Evolutionary conservation across 1,284 basidiomycete species (phyloP), one percentile per base, ranked within the genome.

Genomic region (Rhodofomes roseus): DNA sequence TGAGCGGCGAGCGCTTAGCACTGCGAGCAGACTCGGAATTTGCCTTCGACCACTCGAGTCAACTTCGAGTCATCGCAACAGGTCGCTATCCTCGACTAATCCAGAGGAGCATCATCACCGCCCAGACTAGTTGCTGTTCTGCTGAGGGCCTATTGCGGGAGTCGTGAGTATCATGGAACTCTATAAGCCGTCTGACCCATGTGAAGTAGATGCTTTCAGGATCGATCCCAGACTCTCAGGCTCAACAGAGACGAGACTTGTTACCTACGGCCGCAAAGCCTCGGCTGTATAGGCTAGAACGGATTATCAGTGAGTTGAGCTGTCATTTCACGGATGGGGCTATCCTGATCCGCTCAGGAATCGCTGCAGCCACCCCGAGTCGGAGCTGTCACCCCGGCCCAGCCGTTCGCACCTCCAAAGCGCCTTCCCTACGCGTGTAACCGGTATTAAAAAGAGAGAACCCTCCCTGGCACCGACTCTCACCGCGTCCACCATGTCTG

Each of bases 401-500:
- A 52, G 31, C 34, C 20, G 37, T 53, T 52, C 51, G 37, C 34
- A 48, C 25, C 31, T 37, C 25, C 39, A 41, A 25, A 52, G 56
- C 51, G 46, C 44, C 36, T 29, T 14, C n/a, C 23, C 31, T 23
- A 6, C 16, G 46, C 43, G 41, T 39, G 54, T 23, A 48, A 46
- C 16, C 31, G 23, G 2, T 16, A 7, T 48, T 48, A 20, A 37
- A 39, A 57, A 39, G 22, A 44, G 43, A 16, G n/a, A 41, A 12
- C 8, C 40, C 4, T 11, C 3, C 22, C 31, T 16, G 16, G 3
- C 31, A 43, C 31, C 22, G 36, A 27, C 36, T 46, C 54, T 36
- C 43, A 48, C 36, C 31, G 8, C 62, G 9, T 18, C 62, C n/a
- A 64, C 54, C 23, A 76, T 74, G 74, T 55, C 71, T 43, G 50